Base-by-base conservation (phyloP, 176 grass and related monocot genomes). In the Echinochloa phyllopogon region DNA sequence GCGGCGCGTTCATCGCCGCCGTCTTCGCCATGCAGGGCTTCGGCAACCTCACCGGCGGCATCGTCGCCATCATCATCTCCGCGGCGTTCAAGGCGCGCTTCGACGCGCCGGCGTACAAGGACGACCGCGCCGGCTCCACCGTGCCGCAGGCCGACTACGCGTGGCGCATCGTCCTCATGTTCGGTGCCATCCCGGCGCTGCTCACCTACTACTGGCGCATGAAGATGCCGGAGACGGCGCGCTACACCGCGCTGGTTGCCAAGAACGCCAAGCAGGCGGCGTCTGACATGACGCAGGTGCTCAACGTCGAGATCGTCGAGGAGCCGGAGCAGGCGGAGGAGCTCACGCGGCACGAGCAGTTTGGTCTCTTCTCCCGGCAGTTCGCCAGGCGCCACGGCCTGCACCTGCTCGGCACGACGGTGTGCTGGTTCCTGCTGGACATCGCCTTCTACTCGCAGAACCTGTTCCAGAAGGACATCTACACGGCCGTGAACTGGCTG, bases 381-480 rank as follows among this genome's bases (percentile, higher is more conserved):
- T 96, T 96, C 40, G 6, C 66, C 0, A 62, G 0, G 27, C 91
- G 78, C 0, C 94, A 96, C 10, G 91, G 91, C 0, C 18, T 85
- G 0, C 84, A 96, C 23, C 88, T 96, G 23, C 50, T 93, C 2
- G 69, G 91, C 77, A 93, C 94, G 38, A 17, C 77, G 0, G 77
- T 82, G 7, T 91, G 89, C 76, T 94, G 92, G 92, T 82, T 92
- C 51, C 89, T 96, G 7, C 84, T 96, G 60, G 94, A 93, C 86
- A 85, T 97, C 53, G 94, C 94, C 60, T 97, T 97, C 87, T 97
- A 97, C 82, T 86, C 81, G 37, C 94, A 97, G 87, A 97, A 97
- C 82, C 89, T 97, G 70, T 97, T 97, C 84, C 94, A 97, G 75
- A 97, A 97, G 79, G 94, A 97, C 68, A 97, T 97, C 71, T 97